phyloP scores from a whole-genome alignment of 2,329 filamentous ascomycete species.

The Clonostachys sp. region DNA sequence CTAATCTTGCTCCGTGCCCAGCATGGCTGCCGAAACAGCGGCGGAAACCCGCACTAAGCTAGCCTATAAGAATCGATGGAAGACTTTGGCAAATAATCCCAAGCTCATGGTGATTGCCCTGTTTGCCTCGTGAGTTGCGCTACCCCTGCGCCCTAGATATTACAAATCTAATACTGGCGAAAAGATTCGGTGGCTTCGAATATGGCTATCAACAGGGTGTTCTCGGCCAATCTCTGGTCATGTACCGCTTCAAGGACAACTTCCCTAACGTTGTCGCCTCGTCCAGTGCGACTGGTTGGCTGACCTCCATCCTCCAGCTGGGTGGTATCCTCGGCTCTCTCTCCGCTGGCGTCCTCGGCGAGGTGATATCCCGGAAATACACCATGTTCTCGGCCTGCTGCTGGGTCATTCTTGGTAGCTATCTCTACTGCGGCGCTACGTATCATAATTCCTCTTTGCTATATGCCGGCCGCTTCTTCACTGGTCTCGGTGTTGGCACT shows the following conservation, averaged over 20 bases:
- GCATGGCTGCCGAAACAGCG: too few species aligned
- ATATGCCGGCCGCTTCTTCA: constrained; percentile 43
- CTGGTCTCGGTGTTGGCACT: constrained; percentile 41
- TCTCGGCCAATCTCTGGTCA: constrained; percentile 47
- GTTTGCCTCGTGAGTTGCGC: constrained; percentile 27
- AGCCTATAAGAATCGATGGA: constrained; percentile 9
- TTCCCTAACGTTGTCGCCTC: constrained; percentile 42
- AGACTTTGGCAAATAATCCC: constrained; percentile 23
- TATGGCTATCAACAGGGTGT: constrained; percentile 53
- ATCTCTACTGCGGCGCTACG: constrained; percentile 36
- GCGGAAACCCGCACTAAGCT: too few species aligned
- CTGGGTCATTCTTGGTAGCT: constrained; percentile 39
- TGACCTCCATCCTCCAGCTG: constrained; percentile 45
- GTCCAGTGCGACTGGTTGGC: constrained; percentile 41
- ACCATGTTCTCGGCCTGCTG: constrained; percentile 44
- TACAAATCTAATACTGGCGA: not conserved
- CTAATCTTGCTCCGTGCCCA: too few species aligned
- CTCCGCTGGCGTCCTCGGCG: constrained; percentile 38
- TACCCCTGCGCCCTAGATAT: not conserved
- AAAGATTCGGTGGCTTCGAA: constrained; percentile 44
- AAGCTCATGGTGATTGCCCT: constrained; percentile 30
- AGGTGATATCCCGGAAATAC: constrained; percentile 44
- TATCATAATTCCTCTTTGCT: constrained; percentile 30
- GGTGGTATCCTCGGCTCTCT: constrained; percentile 44
- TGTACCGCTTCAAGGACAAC: constrained; percentile 41